Conservation (phyloP, 371 early-diverging fungal genomes). For the Actinomucor elegans region DNA sequence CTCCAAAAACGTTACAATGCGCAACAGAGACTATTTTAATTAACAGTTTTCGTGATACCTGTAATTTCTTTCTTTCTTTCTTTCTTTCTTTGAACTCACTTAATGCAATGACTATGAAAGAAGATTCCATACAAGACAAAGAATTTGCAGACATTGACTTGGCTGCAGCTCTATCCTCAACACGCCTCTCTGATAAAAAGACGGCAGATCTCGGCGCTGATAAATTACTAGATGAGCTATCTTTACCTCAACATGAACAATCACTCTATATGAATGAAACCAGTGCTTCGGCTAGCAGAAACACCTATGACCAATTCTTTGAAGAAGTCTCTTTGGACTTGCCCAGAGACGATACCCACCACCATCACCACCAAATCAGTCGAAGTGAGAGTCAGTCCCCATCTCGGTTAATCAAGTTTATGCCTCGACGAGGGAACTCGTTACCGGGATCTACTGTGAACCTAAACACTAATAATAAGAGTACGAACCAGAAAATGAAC, state of each 20-base stretch:
- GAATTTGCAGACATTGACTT: conserved; percentile 4
- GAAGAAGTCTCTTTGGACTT: conserved; percentile 55
- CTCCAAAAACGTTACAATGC: no score
- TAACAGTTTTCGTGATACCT: no score
- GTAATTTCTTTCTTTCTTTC: no score
- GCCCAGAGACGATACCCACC: conserved; percentile 29
- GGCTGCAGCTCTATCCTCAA: conserved; percentile 11
- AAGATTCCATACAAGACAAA: background rate
- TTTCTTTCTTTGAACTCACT: no score
- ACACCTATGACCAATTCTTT: conserved; percentile 51
- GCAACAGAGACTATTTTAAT: no score
- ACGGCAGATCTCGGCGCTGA: conserved; percentile 18
- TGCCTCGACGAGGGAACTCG: conserved; percentile 34
- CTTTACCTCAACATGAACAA: conserved; percentile 9
- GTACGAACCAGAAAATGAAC: background rate
- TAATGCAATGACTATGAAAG: conserved; percentile 11
- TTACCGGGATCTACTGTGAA: no score
- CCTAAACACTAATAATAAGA: no score
- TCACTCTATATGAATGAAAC: conserved; percentile 3
- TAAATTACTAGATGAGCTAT: conserved; percentile 33
- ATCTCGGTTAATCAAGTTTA: conserved; percentile 40
- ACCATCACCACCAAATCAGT: background rate
- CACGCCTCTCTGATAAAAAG: conserved; percentile 1
- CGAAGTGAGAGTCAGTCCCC: conserved; percentile 3
- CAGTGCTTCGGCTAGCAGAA: conserved; percentile 11